Evolutionary conservation across 805 yeast genomes (phyloP).

Genomic region (Cyberlindnera lachancei): DNA sequence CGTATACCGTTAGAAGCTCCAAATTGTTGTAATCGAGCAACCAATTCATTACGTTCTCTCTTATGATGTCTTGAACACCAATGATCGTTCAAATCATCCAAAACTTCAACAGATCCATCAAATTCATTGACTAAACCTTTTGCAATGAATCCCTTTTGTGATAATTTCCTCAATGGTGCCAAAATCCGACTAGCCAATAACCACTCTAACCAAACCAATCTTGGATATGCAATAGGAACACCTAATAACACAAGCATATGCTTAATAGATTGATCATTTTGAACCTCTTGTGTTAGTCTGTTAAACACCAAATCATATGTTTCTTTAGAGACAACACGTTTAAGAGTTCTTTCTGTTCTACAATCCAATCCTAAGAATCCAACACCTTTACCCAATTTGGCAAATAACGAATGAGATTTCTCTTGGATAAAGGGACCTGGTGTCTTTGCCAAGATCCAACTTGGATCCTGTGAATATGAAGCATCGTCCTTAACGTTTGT

Average conservation of each 20-base stretch:
- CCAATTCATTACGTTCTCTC: conserved; percentile 66
- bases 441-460: conserved; percentile 54
- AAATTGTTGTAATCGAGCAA: conserved; percentile 55
- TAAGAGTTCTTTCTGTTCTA: conserved; percentile 76
- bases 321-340: conserved; percentile 42
- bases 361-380: conserved; percentile 82
- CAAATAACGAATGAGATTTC: conserved; percentile 58
- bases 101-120: conserved; percentile 83
- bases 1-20: conserved; percentile 61
- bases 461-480: conserved; percentile 33
- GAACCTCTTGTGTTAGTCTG: conserved; percentile 51
- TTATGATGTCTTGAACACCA: conserved; percentile 93
- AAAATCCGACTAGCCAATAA: conserved; percentile 56
- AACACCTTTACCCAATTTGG: conserved; percentile 67
- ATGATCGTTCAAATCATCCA: conserved; percentile 92
- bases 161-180: conserved; percentile 53
- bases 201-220: conserved; percentile 85
- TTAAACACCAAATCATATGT: conserved; percentile 58
- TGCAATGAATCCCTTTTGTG: conserved; percentile 55
- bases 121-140: conserved; percentile 82
- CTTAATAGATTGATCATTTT: conserved; percentile 44
- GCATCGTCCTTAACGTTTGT: conserved; percentile 40
- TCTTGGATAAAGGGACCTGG: conserved; percentile 67
- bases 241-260: conserved; percentile 83
- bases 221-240: conserved; percentile 91